Evolutionary conservation across 106 monocot genomes (phyloP).

Genomic region (Platanthera guangdongensis): DNA sequence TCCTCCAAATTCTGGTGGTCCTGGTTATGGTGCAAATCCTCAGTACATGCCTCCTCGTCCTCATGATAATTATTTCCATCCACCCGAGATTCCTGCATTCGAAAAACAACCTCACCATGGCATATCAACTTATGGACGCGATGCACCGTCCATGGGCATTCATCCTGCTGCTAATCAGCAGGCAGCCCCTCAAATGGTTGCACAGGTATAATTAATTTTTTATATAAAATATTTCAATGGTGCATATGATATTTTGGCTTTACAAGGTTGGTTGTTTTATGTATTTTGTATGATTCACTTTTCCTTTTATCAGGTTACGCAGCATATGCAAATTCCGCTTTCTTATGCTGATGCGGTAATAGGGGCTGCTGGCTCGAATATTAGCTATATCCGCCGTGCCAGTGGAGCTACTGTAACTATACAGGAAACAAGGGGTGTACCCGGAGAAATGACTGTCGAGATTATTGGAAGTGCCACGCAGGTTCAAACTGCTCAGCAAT

Average conservation of each 20-base stretch:
- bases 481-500: slow-evolving; percentile 85
- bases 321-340: slow-evolving; percentile 88
- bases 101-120: slow-evolving; percentile 80
- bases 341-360: slow-evolving; percentile 92
- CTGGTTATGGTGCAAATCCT: slow-evolving; percentile 52
- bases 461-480: slow-evolving; percentile 73
- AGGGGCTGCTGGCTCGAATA: slow-evolving; percentile 75
- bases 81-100: slow-evolving; percentile 40
- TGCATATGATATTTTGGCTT: too few relatives aligned
- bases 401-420: slow-evolving; percentile 95
- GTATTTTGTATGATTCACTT: too few relatives aligned
- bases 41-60: slow-evolving; percentile 54
- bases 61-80: slow-evolving; percentile 59
- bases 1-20: slow-evolving; percentile 38
- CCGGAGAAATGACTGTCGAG: slow-evolving; percentile 97
- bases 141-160: slow-evolving; percentile 36
- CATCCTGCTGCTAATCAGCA: slow-evolving; percentile 33
- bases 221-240: too few relatives aligned
- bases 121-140: slow-evolving; percentile 68
- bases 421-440: slow-evolving; percentile 81
- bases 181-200: slow-evolving; percentile 15
- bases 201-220: slow-evolving; percentile 33
- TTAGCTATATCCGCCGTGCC: slow-evolving; percentile 90
- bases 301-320: slow-evolving; percentile 58
- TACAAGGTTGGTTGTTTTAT: too few relatives aligned